Evolutionary conservation across 78 protist genomes (phyloP).

Genomic region (Neovahlkampfia damariscottae): DNA sequence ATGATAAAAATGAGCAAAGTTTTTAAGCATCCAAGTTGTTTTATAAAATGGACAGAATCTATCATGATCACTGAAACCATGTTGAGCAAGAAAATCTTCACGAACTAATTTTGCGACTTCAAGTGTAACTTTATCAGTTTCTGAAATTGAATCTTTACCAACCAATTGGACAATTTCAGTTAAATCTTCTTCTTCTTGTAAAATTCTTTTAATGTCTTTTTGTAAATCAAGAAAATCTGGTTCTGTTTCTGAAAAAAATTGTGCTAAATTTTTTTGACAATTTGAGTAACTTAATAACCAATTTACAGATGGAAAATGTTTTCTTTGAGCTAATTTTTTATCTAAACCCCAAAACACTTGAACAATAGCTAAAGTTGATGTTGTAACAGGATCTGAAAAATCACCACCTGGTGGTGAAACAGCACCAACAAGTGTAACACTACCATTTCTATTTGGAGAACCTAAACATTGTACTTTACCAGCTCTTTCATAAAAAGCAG

Average conservation of each 20-base stretch:
- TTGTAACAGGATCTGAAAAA: constrained; percentile 97
- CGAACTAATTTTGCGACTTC: constrained; percentile 91
- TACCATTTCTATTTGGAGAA: constrained; percentile 87
- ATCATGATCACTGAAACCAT: constrained; percentile 88
- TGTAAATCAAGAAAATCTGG: constrained; percentile 71
- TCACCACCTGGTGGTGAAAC: constrained; percentile 99
- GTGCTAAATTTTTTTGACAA: constrained; percentile 76
- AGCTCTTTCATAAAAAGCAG: constrained; percentile 95
- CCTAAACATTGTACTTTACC: constrained; percentile 82
- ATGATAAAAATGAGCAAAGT: constrained; percentile 76
- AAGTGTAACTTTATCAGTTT: constrained; percentile 91
- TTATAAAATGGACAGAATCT: constrained; percentile 97
- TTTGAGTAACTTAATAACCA: constrained; percentile 91
- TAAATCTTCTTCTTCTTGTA: constrained; percentile 94
- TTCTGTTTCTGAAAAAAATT: constrained; percentile 63
- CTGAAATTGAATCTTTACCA: constrained; percentile 97
- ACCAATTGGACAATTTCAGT: constrained; percentile 98
- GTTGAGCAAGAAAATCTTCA: constrained; percentile 97
- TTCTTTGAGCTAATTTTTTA: constrained; percentile 98
- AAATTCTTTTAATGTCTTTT: constrained; percentile 58
- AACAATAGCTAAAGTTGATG: constrained; percentile 97
- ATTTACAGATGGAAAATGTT: constrained; percentile 99
- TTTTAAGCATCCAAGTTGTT: constrained; percentile 90
- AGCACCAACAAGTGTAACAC: constrained; percentile 98
- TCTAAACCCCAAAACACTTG: constrained; percentile 99